A percentile compares a stretch with the other conserved stretches of the same genome.
Evolutionary conservation across 129 eudicot genomes (phyloP).

Genomic region (Solidago caesia): DNA sequence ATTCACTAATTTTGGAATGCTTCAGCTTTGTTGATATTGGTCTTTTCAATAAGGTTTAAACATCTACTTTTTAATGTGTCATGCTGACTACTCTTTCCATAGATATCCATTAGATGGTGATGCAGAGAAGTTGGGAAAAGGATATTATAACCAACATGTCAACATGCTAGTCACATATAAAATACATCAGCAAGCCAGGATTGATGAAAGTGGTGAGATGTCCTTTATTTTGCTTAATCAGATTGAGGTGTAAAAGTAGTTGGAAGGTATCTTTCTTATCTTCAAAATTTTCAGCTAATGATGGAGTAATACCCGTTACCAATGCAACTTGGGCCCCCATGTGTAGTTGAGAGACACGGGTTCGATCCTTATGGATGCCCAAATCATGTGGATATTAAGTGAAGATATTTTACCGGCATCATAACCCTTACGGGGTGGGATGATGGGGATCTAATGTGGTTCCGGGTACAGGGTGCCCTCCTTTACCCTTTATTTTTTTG

Average conservation of each 20-base stretch:
- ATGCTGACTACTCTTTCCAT: slow-evolving; percentile 13
- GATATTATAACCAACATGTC: slow-evolving; percentile 17
- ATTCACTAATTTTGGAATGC: neutral
- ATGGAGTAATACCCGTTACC: no score
- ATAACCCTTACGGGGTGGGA: no score
- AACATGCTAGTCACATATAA: slow-evolving; percentile 19
- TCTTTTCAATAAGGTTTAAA: slow-evolving; percentile 8
- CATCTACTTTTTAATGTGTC: slow-evolving; percentile 7
- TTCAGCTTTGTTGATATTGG: neutral
- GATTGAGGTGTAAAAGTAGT: slow-evolving; percentile 8
- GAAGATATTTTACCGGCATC: no score
- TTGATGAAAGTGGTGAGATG: slow-evolving; percentile 1
- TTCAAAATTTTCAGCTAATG: no score
- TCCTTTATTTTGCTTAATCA: neutral
- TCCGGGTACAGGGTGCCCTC: no score
- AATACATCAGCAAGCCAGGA: neutral
- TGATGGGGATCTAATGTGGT: no score
- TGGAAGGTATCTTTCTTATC: neutral
- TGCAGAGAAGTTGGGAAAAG: neutral
- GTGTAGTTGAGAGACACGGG: no score
- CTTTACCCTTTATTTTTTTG: no score
- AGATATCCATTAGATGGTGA: slow-evolving; percentile 10
- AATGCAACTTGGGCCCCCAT: no score
- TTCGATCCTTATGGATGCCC: no score
- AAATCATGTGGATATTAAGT: no score